Evolutionary conservation across 768 basidiomycete genomes (phyloP), one percentile per base, ranked within the genome.

Genomic region (Kwoniella europaea): DNA sequence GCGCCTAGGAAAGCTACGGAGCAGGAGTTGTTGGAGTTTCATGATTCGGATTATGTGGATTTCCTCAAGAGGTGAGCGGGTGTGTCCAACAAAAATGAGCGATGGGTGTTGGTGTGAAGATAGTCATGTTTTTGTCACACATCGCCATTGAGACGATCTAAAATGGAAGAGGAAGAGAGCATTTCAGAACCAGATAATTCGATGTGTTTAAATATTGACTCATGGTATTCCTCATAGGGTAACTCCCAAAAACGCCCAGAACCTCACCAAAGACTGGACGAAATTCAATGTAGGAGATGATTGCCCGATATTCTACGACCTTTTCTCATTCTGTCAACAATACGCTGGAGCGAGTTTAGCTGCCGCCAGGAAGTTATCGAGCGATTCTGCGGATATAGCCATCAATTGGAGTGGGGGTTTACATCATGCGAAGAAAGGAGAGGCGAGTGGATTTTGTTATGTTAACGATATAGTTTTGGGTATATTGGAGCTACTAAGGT

Each of bases 381-480:
- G 91, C 2, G 93, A 93, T 1, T 81, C 90, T 2, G 93, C 94
- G 18, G 97, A 99, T 84, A 98, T 96, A 54, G 97, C 97, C 0
- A 93, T 99, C 77, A 98, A 98, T 80, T 99, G 97, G 97, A 94
- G 94, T 22, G 97, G 97, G 0, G 97, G 97, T 0, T 87, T 99
- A 20, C 97, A 99, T 84, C 97, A 99, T 78, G 97, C 96, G 2
- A 98, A 98, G 86, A 91, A 95, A 72, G 92, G 93, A 0, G 96
- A 98, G 85, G 95, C 97, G 9, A 98, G 94, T 78, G 96, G 96
- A 1, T 99, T 99, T 82, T 99, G 96, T 84, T 99, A 98, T 82
- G 89, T 98, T 22, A 99, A 99, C 82, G 95, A 98, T 80, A 94
- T 96, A 52, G 95, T 98, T 1, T 86, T 99, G 0, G 94, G 91